Evolutionary conservation across 2,329 filamentous ascomycete genomes (phyloP), one percentile per base, ranked within the genome.

Genomic region (Cladophialophora immunda): DNA sequence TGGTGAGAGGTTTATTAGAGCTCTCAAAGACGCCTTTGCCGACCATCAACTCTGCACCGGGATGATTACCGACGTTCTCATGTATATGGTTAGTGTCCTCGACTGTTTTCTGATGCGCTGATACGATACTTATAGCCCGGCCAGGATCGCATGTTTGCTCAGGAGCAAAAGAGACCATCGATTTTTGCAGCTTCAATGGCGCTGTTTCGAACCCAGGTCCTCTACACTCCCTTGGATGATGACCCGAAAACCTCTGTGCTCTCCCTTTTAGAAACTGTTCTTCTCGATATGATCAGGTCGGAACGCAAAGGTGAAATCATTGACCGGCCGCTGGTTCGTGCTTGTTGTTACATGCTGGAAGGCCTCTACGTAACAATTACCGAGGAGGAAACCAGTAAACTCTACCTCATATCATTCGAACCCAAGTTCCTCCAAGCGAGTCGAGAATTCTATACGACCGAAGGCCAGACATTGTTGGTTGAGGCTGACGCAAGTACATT

Each of bases 11-110:
- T 96, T 98, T 71, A 80, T 99, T 66, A 87, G 87, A 63, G 90
- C 88, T 0, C 79, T 98, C 15, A 90, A 90, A 72, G 85, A 89
- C 65, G 88, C 90, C 2, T 99, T 94, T 93, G 88, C 93, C 68
- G 91, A 96, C 69, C 94, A 99, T 76, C 92, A 94, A 76, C 87
- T 92, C 64, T 94, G 92, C 53, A 97, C 97, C 92, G 93, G 93
- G 76, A 98, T 98, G 67, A 90, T 93, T 58, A 93, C 94, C 3
- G 95, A 98, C 78, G 93, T 98, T 34, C 84, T 98, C 59, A 97
- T 98, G 93, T 97, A 97, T 76, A 92, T 99, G 84, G 86, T 88
- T 76, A 75, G 83, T 75, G 65, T 67, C 53, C 54, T 19, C 5
- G 4, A 30, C 19, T 27, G 53, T 25, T 34, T 13, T 17, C 29